Base-by-base conservation (phyloP, 805 yeast species). In the Suhomyces sp. region DNA sequence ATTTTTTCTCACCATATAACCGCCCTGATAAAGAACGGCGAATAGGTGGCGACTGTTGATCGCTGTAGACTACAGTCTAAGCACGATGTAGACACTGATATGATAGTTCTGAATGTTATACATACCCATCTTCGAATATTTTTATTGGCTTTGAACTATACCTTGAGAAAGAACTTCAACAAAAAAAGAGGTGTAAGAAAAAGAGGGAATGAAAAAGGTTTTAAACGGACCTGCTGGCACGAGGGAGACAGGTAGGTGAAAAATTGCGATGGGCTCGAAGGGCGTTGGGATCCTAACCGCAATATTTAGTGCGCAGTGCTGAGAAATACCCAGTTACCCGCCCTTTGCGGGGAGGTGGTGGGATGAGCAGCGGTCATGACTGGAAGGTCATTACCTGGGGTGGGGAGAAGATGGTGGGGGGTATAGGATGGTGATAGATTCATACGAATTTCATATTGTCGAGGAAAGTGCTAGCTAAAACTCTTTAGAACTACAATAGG, bases 111-210 rank as follows among this genome's bases (percentile, higher is more conserved):
- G 6, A 38, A 19, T 23, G 46, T 42, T 17, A 42, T 47, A 70
- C 74, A 63, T 70, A 70, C 74, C 74, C 74, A 70, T 70, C 59
- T 67, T 69, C 69, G 59, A 64, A 62, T 59, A 60, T 47, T 53
- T 45, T 54, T 38, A 38, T 55, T 48, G 50, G 49, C 44, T 47
- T 60, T 63, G 64, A 65, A 63, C 68, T 56, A 54, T 36, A 47
- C 49, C 47, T 50, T 56, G 49, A 52, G 60, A 57, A 57, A 47
- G 50, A 47, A 47, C 47, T 29, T 47, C 31, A 23, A 23, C 27
- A 41, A 48, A 57, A 65, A 60, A 60, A 61, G 59, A 57, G 55
- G 52, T 56, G 48, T 53, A 58, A 54, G 49, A 60, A 54, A 55
- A 58, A 49, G 49, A 29, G 54, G 54, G 54, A 50, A 46, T 48